Percentiles rank a stretch among this genome's conserved stretches.
phyloP scores from a whole-genome alignment of 2,329 filamentous ascomycete species.

The Neofusicoccum laricinum region DNA sequence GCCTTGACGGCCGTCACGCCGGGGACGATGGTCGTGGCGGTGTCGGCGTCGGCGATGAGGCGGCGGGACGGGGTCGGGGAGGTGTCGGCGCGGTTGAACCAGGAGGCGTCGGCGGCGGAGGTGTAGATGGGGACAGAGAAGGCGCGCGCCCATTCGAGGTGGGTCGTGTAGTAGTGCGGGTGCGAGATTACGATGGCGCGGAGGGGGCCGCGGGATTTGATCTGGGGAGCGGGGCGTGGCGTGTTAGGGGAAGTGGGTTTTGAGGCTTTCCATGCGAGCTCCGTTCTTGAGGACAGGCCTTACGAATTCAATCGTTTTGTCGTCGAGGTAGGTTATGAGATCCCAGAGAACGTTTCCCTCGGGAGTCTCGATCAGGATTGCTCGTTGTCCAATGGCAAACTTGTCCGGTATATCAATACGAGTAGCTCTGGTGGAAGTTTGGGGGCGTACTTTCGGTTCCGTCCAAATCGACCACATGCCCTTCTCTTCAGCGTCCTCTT shows the following conservation, averaged over 20 bases:
- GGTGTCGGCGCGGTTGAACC: slow-evolving; percentile 55
- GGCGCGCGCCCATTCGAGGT: slow-evolving; percentile 67
- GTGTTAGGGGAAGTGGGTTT: too few species aligned
- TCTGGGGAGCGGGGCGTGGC: slow-evolving; percentile 22
- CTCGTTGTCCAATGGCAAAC: slow-evolving; percentile 73
- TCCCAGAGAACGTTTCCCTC: slow-evolving; percentile 78
- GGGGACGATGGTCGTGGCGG: slow-evolving; percentile 23
- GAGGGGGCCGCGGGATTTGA: slow-evolving; percentile 63
- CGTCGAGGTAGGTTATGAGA: slow-evolving; percentile 67
- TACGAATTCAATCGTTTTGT: slow-evolving; percentile 54
- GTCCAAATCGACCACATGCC: slow-evolving; percentile 46
- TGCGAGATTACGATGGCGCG: slow-evolving; percentile 72
- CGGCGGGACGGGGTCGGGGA: slow-evolving; percentile 34
- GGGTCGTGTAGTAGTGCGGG: slow-evolving; percentile 79
- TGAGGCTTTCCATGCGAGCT: too few species aligned
- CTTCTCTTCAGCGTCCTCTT: slow-evolving; percentile 45
- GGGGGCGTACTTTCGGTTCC: slow-evolving; percentile 35
- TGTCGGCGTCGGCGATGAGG: slow-evolving; percentile 20
- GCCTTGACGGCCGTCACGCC: slow-evolving; percentile 65
- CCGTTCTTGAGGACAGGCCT: not conserved
- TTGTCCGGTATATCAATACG: slow-evolving; percentile 30
- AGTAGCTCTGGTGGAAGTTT: slow-evolving; percentile 23
- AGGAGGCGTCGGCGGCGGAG: slow-evolving; percentile 61
- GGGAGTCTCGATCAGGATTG: slow-evolving; percentile 64
- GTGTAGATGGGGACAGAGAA: slow-evolving; percentile 72